Conservation (phyloP, 371 early-diverging fungal genomes). For the Actinomortierella wolfii region DNA sequence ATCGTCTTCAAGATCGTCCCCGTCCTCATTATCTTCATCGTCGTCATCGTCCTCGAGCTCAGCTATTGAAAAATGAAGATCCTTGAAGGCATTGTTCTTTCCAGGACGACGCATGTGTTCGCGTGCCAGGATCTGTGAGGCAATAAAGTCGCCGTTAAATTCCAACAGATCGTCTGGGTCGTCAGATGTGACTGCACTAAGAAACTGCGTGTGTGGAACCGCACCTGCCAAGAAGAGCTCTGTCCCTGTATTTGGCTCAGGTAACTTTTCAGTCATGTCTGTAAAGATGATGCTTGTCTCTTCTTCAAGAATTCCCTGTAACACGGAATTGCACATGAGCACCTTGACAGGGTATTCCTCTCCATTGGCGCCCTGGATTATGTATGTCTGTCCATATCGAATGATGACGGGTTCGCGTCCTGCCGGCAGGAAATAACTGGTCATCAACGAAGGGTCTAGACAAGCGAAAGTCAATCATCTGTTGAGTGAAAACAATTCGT, state of each 20-base stretch:
- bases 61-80: conserved; percentile 34
- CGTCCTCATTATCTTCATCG: conserved; percentile 22
- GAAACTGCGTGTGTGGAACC: conserved; percentile 14
- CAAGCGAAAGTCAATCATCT: conserved; percentile 23
- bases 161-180: conserved; percentile 28
- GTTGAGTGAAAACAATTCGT: not conserved
- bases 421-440: conserved; percentile 23
- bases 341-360: conserved; percentile 47
- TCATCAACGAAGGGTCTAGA: conserved; percentile 43
- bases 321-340: conserved; percentile 68
- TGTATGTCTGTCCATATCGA: conserved; percentile 51
- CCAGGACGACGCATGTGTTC: not conserved
- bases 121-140: conserved; percentile 28
- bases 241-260: conserved; percentile 5
- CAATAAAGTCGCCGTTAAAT: conserved; percentile 39
- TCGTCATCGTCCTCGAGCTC: conserved; percentile 40
- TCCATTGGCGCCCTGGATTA: conserved; percentile 34
- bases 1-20: conserved; percentile 20
- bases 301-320: conserved; percentile 63
- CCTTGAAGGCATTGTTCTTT: conserved; percentile 26
- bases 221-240: conserved; percentile 15
- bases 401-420: conserved; percentile 48
- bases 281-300: conserved; percentile 51
- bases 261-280: conserved; percentile 29
- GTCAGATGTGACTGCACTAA: conserved; percentile 15